Evolutionary conservation across 2,329 filamentous ascomycete species (phyloP).

Genomic region (Colletotrichum higginsianum): DNA sequence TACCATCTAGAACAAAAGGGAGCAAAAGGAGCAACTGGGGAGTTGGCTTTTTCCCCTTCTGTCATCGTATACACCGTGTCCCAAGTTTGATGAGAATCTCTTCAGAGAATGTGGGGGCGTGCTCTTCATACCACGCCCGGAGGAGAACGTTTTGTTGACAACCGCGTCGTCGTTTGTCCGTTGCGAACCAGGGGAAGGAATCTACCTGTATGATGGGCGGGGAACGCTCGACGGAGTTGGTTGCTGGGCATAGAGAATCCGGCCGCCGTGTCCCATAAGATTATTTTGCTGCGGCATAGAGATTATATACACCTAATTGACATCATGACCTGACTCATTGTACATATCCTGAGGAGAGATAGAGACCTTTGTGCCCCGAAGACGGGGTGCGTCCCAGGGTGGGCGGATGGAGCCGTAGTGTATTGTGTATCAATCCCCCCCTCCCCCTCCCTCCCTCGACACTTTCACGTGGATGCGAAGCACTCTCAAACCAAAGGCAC

Average conservation of each 20-base stretch:
- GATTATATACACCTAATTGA: constrained; percentile 10
- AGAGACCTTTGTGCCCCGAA: not conserved
- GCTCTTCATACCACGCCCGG: not conserved
- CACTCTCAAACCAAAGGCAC: not conserved
- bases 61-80: not conserved
- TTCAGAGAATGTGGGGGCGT: no score
- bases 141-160: not conserved
- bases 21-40: not conserved
- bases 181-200: not conserved
- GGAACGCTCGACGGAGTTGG: not conserved
- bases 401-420: not conserved
- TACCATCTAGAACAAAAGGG: not conserved
- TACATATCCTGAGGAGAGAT: not conserved
- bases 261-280: not conserved
- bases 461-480: not conserved
- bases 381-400: not conserved
- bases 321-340: not conserved
- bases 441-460: no score
- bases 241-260: not conserved
- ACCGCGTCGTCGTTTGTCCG: not conserved
- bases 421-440: no score
- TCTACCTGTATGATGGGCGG: not conserved
- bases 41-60: not conserved
- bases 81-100: not conserved
- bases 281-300: not conserved